Evolutionary conservation across 2,329 filamentous ascomycete species (phyloP).

Genomic region (Botrytis hyacinthi): DNA sequence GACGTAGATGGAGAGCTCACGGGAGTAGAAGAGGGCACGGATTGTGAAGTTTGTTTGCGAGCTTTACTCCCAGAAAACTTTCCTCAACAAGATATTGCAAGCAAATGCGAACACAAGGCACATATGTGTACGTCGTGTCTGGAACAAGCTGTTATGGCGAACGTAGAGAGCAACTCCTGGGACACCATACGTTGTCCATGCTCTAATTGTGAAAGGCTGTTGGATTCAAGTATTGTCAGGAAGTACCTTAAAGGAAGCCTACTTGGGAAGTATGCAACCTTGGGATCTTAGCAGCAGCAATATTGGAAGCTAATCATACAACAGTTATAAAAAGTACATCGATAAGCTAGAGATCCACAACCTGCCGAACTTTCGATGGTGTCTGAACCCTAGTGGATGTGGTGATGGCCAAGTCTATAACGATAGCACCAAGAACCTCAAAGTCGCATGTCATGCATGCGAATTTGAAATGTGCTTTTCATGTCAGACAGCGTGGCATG

Average conservation of each 20-base stretch:
- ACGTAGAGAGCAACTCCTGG: background rate
- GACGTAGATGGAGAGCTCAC: background rate
- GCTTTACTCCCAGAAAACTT: background rate
- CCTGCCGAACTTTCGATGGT: background rate
- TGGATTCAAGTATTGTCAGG: background rate
- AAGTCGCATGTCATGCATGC: too few relatives aligned
- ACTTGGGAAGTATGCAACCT: background rate
- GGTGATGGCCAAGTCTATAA: background rate
- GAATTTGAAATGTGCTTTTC: too few relatives aligned
- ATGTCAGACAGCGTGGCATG: too few relatives aligned
- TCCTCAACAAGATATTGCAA: background rate
- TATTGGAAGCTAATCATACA: background rate
- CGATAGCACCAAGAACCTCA: too few relatives aligned
- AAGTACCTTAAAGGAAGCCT: background rate
- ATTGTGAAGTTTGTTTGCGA: constrained; percentile 3
- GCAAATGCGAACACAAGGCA: background rate
- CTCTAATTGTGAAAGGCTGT: background rate
- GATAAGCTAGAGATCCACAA: background rate
- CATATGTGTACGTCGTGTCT: background rate
- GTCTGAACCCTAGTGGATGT: background rate
- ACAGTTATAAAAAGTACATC: constrained; percentile 3
- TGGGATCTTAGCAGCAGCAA: too few relatives aligned
- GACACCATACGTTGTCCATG: background rate
- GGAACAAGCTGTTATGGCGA: background rate
- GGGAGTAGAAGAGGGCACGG: background rate